Evolutionary conservation across 306 rosid species (phyloP).

Genomic region (Acacia melanoxylon): DNA sequence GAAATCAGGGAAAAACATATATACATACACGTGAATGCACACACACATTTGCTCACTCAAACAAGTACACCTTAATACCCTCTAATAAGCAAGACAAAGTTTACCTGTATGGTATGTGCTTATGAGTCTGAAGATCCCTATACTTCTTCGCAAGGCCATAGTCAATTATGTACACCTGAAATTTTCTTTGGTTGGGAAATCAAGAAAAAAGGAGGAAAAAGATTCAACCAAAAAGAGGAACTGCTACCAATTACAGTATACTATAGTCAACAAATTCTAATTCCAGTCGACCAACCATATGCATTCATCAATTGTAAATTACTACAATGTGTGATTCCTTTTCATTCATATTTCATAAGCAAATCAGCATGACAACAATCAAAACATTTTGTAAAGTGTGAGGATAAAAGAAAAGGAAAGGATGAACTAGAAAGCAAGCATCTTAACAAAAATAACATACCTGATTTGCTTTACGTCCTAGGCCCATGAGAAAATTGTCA

Average conservation of each 20-base stretch:
- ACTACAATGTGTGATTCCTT: neutral
- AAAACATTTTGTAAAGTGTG: neutral
- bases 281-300: neutral
- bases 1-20: neutral
- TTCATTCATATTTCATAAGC: neutral
- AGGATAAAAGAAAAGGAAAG: neutral
- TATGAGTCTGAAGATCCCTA: constrained; percentile 96
- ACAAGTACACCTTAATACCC: constrained; percentile 9
- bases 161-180: constrained; percentile 88
- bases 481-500: constrained; percentile 98
- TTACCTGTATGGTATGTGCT: constrained; percentile 96
- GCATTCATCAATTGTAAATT: neutral
- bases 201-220: neutral
- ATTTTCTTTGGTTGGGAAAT: neutral
- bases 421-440: constrained; percentile 8
- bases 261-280: neutral
- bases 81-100: constrained; percentile 17
- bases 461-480: constrained; percentile 98
- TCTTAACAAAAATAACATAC: constrained; percentile 45
- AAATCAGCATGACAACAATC: neutral
- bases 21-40: neutral
- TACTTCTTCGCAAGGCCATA: constrained; percentile 97
- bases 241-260: neutral
- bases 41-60: neutral
- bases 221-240: neutral